phyloP scores from a whole-genome alignment of 2,329 filamentous ascomycete genomes.

The Claviceps pazoutovae region DNA sequence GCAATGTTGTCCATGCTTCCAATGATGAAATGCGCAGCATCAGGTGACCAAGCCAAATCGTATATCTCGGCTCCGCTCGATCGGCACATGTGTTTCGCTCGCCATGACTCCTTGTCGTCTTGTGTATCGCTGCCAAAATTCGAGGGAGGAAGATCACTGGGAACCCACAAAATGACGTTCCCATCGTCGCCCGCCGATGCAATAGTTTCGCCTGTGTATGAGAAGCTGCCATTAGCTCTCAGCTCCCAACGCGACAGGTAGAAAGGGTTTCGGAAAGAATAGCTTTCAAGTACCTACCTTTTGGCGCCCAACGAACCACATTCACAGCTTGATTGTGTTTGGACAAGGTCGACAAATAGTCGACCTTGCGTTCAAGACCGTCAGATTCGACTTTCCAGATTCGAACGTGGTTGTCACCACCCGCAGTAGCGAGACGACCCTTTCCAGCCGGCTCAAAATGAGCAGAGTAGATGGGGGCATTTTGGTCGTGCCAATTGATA shows the following conservation, averaged over 20 bases:
- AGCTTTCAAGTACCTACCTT: slow-evolving; percentile 43
- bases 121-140: slow-evolving; percentile 68
- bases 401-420: slow-evolving; percentile 92
- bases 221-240: slow-evolving; percentile 1
- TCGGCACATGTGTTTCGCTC: slow-evolving; percentile 94
- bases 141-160: slow-evolving; percentile 58
- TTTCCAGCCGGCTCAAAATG: slow-evolving; percentile 92
- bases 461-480: slow-evolving; percentile 90
- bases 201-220: slow-evolving; percentile 64
- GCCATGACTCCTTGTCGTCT: slow-evolving; percentile 94
- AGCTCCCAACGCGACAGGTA: background rate
- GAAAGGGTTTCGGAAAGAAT: background rate
- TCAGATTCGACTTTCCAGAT: slow-evolving; percentile 82
- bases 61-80: slow-evolving; percentile 94
- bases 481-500: slow-evolving; percentile 98
- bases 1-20: slow-evolving; percentile 99
- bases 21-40: slow-evolving; percentile 89
- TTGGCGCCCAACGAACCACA: slow-evolving; percentile 89
- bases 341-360: slow-evolving; percentile 78
- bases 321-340: slow-evolving; percentile 98
- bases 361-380: slow-evolving; percentile 76
- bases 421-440: slow-evolving; percentile 81
- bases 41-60: slow-evolving; percentile 97
- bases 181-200: slow-evolving; percentile 95
- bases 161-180: slow-evolving; percentile 93